A percentile compares a stretch with the other conserved stretches of the same genome.
These are phyloP conservation scores for Daldinia childiae DNA, from an alignment of 495 filamentous ascomycete species.

Conservation along the genomic window DNA sequence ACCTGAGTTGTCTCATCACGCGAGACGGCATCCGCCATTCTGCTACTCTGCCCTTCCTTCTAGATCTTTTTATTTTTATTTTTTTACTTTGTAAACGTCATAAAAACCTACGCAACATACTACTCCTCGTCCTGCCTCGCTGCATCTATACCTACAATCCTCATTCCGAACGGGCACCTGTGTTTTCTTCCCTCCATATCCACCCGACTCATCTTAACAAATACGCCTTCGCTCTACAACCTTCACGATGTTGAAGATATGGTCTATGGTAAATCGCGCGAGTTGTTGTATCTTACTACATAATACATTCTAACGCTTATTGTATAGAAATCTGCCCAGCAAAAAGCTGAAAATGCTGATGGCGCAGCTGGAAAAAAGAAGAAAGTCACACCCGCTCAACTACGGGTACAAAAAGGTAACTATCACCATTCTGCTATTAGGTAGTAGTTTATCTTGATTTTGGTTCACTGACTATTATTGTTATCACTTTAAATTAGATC, in stretches of 20 bases:
- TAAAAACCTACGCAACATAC: neutral
- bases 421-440: constrained; percentile 9
- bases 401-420: constrained; percentile 94
- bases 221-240: constrained; percentile 1
- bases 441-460: neutral
- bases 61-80: neutral
- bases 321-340: constrained; percentile 88
- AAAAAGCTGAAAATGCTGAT: constrained; percentile 87
- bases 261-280: constrained; percentile 86
- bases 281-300: neutral
- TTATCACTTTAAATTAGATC: constrained; percentile 64
- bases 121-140: neutral
- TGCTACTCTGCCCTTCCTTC: neutral
- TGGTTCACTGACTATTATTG: neutral
- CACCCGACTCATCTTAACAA: neutral
- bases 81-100: neutral
- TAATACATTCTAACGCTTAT: constrained; percentile 18
- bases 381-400: constrained; percentile 95
- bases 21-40: neutral
- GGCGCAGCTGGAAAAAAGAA: constrained; percentile 85
- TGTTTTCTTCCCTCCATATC: neutral
- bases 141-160: neutral
- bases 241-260: constrained; percentile 95
- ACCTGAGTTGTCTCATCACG: constrained; percentile 13
- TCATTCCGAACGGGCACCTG: too few species aligned